A percentile compares a stretch with the other conserved stretches of the same genome.
phyloP scores from a whole-genome alignment of 2,329 filamentous ascomycete genomes.

The Cercospora brassicicola region DNA sequence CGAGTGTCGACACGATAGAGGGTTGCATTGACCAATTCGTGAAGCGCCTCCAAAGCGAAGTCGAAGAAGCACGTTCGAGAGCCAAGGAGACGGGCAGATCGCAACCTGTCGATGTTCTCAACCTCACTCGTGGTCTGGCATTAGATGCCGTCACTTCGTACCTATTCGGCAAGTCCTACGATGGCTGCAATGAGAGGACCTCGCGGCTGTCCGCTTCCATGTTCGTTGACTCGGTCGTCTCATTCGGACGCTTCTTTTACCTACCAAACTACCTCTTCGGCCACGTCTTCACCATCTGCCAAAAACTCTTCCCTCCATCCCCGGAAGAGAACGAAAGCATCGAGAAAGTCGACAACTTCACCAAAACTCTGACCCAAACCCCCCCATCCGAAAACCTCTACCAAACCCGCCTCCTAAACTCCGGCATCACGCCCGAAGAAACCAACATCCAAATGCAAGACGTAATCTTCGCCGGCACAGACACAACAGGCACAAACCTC shows the following conservation, averaged over 20 bases:
- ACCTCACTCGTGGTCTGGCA: conserved; percentile 52
- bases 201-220: too few species aligned
- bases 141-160: conserved; percentile 58
- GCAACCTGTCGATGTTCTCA: conserved; percentile 51
- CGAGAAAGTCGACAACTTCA: too few species aligned
- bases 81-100: conserved; percentile 25
- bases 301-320: too few species aligned
- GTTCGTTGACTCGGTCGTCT: too few species aligned
- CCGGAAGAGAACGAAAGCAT: too few species aligned
- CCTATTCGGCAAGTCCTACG: conserved; percentile 55
- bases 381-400: too few species aligned
- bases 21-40: conserved; percentile 48
- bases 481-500: neutral
- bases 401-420: too few species aligned
- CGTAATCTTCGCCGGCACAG: neutral
- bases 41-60: conserved; percentile 42
- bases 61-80: conserved; percentile 20
- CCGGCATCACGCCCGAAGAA: too few species aligned
- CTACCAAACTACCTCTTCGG: too few species aligned
- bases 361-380: too few species aligned
- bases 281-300: too few species aligned
- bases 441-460: neutral
- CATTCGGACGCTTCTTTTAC: too few species aligned
- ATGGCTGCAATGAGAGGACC: conserved; percentile 42
- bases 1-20: conserved; percentile 42